A percentile compares a stretch with the other conserved stretches of the same genome.
These are phyloP conservation scores for Penicillium fimorum DNA, from an alignment of 495 filamentous ascomycete species.

Conservation along the genomic window DNA sequence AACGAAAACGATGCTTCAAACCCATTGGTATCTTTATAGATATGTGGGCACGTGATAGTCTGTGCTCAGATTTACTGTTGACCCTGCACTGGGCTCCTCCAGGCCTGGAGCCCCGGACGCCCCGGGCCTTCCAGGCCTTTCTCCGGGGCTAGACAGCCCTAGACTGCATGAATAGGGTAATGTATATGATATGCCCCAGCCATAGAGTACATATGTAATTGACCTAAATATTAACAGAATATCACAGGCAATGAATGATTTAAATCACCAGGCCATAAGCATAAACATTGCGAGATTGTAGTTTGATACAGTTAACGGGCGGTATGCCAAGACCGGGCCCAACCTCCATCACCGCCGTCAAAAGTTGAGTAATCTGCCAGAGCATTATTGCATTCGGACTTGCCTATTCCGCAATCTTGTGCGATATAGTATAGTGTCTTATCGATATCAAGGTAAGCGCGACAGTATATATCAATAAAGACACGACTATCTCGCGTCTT, in stretches of 20 bases:
- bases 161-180: not conserved
- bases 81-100: no score
- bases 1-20: no score
- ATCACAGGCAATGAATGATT: not conserved
- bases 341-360: constrained; percentile 9
- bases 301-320: not conserved
- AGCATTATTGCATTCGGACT: not conserved
- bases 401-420: not conserved
- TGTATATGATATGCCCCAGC: not conserved
- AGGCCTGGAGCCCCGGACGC: no score
- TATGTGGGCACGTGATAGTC: no score
- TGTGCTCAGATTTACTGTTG: no score
- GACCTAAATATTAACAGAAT: not conserved
- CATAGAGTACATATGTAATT: not conserved
- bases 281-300: not conserved
- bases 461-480: not conserved
- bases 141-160: not conserved
- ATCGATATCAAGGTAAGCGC: not conserved
- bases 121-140: not conserved
- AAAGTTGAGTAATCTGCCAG: constrained; percentile 11
- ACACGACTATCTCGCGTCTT: not conserved
- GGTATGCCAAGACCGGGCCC: constrained; percentile 20
- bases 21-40: no score
- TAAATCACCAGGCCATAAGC: not conserved
- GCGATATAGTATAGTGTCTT: not conserved